These are phyloP conservation scores for Immersiporthe knoxdaviesiana DNA, from an alignment of 2,329 filamentous ascomycete genomes.

Conservation along the genomic window DNA sequence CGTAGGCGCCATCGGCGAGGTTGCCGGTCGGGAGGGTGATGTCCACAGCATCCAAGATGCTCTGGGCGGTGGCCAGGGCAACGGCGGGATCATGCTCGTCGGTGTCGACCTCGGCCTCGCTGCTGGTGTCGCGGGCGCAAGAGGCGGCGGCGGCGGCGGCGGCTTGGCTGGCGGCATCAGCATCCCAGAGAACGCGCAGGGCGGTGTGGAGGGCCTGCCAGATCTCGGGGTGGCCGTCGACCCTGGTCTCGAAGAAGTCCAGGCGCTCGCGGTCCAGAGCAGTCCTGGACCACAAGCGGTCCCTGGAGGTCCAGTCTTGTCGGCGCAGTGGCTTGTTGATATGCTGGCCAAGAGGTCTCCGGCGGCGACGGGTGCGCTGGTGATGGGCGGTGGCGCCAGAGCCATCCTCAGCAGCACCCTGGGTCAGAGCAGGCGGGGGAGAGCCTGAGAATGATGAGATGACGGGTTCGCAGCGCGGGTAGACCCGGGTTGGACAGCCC, in stretches of 20 bases:
- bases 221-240: constrained; percentile 75
- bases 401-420: constrained; percentile 12
- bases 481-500: constrained; percentile 40
- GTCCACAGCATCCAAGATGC: constrained; percentile 76
- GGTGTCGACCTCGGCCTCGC: constrained; percentile 26
- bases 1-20: constrained; percentile 72
- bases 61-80: constrained; percentile 71
- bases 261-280: constrained; percentile 71
- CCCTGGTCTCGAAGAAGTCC: constrained; percentile 90
- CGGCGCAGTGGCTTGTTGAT: constrained; percentile 71
- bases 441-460: constrained; percentile 31
- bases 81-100: constrained; percentile 43
- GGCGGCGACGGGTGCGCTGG: constrained; percentile 41
- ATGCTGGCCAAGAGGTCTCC: constrained; percentile 59
- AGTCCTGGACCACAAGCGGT: constrained; percentile 69
- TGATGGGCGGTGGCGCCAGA: constrained; percentile 29
- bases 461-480: constrained; percentile 57
- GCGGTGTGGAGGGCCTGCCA: constrained; percentile 77
- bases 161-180: constrained; percentile 42
- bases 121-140: neutral
- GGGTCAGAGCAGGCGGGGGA: constrained; percentile 30
- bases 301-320: constrained; percentile 67
- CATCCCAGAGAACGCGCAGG: constrained; percentile 68
- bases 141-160: no score
- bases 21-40: constrained; percentile 76